Evolutionary conservation across 2,329 filamentous ascomycete species (phyloP).

Genomic region (Zymoseptoria tritici): DNA sequence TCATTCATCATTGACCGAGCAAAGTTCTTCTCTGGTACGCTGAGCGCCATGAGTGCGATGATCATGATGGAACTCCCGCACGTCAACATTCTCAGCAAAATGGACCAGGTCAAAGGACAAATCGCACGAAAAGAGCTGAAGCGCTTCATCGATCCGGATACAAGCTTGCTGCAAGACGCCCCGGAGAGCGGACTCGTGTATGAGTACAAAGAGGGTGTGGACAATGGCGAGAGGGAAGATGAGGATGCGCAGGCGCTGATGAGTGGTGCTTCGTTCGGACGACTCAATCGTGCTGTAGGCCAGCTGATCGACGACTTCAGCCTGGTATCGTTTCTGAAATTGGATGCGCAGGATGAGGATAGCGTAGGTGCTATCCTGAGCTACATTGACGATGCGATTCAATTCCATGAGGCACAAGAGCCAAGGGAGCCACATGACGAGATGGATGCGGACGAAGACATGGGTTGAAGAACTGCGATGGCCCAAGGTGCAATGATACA

Average conservation of each 20-base stretch:
- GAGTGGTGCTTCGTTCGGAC: constrained; percentile 72
- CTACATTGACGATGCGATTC: constrained; percentile 90
- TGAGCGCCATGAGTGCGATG: constrained; percentile 98
- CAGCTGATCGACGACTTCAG: constrained; percentile 93
- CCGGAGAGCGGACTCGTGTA: constrained; percentile 46
- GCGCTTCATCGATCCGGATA: constrained; percentile 81
- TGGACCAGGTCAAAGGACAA: constrained; percentile 91
- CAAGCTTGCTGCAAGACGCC: constrained; percentile 73
- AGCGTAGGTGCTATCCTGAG: constrained; percentile 78
- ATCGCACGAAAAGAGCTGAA: constrained; percentile 82
- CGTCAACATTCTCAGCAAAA: constrained; percentile 93
- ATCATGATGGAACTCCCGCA: constrained; percentile 96
- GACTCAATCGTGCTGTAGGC: constrained; percentile 80
- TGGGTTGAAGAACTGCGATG: constrained; percentile 31
- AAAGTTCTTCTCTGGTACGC: constrained; percentile 93
- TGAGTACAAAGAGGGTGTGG: constrained; percentile 32
- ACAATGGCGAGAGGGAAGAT: constrained; percentile 48
- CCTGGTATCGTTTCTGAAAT: constrained; percentile 90
- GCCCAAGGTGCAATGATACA: neutral
- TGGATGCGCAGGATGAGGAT: constrained; percentile 86
- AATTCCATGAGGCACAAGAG: constrained; percentile 89
- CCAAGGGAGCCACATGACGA: constrained; percentile 66
- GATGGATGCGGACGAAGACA: constrained; percentile 53
- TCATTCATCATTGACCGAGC: constrained; percentile 93
- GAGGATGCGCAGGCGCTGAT: constrained; percentile 63